phyloP scores from a whole-genome alignment of 805 yeast species.

The Lipomyces yamadae region DNA sequence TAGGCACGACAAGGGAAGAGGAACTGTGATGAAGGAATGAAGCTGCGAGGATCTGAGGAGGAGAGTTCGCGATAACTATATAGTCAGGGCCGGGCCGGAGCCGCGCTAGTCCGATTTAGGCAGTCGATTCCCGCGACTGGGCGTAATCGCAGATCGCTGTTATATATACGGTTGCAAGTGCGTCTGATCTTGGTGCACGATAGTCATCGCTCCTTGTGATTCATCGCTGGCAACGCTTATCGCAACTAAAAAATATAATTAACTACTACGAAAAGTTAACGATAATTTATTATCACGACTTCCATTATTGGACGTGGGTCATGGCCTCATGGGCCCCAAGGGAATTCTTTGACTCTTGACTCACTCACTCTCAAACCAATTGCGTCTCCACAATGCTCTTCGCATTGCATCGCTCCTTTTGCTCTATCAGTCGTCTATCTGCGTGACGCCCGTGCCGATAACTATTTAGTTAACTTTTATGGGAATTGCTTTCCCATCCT shows the following conservation, averaged over 20 bases:
- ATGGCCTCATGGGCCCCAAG: too few species aligned
- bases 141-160: background rate
- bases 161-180: background rate
- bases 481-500: too few species aligned
- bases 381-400: background rate
- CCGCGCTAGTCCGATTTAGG: conserved; percentile 8
- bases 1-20: too few species aligned
- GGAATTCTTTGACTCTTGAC: too few species aligned
- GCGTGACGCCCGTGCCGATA: too few species aligned
- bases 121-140: background rate
- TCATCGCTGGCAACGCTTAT: background rate
- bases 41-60: background rate
- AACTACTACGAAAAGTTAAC: background rate
- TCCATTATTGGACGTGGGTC: too few species aligned
- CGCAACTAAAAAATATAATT: background rate
- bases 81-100: background rate
- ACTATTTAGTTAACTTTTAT: too few species aligned
- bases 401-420: too few species aligned
- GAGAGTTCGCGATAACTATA: background rate
- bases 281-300: too few species aligned
- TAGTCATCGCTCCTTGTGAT: background rate
- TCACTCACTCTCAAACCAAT: too few species aligned
- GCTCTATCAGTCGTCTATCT: too few species aligned
- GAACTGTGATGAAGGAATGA: too few species aligned
- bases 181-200: background rate